A percentile compares a stretch with the other conserved stretches of the same genome.
These are phyloP conservation scores for Saccharomyces hybrid DNA, from an alignment of 1,139 yeast species.

Conservation along the genomic window DNA sequence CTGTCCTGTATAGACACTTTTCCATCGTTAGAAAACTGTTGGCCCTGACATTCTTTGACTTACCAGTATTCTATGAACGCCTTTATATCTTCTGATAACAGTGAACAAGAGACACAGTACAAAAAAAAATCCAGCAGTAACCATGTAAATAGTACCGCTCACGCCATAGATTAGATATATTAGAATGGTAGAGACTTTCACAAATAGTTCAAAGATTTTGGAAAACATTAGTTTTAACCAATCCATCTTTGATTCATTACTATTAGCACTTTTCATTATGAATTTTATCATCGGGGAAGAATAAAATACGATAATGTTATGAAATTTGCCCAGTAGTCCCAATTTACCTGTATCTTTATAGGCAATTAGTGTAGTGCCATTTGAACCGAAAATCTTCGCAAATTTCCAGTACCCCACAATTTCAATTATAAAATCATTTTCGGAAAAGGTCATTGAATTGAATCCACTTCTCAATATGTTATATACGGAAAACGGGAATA, in stretches of 20 bases:
- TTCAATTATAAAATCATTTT: conserved; percentile 24
- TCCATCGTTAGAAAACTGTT: not conserved
- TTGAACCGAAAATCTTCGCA: conserved; percentile 15
- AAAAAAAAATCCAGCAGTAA: conserved; percentile 27
- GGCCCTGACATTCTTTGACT: not conserved
- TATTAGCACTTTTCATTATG: conserved; percentile 5
- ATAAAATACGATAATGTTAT: conserved; percentile 25
- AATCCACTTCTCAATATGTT: conserved; percentile 25
- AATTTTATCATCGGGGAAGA: conserved; percentile 16
- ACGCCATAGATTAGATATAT: conserved; percentile 25
- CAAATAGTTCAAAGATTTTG: conserved; percentile 7
- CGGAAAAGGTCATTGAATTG: conserved; percentile 25
- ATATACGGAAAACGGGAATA: conserved; percentile 30
- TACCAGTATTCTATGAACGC: conserved; percentile 4
- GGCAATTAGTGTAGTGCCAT: conserved; percentile 14
- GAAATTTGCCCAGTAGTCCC: conserved; percentile 28
- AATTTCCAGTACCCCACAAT: conserved; percentile 15
- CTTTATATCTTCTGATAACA: conserved; percentile 23
- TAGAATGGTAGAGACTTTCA: conserved; percentile 14
- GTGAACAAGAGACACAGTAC: conserved; percentile 25
- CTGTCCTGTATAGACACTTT: not conserved
- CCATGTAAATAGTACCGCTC: conserved; percentile 24
- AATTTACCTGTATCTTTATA: conserved; percentile 12
- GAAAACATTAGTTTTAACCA: not conserved
- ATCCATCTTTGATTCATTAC: conserved; percentile 3